These are phyloP conservation scores for Kuraishia floccosa DNA, from an alignment of 805 yeast species.

Conservation along the genomic window DNA sequence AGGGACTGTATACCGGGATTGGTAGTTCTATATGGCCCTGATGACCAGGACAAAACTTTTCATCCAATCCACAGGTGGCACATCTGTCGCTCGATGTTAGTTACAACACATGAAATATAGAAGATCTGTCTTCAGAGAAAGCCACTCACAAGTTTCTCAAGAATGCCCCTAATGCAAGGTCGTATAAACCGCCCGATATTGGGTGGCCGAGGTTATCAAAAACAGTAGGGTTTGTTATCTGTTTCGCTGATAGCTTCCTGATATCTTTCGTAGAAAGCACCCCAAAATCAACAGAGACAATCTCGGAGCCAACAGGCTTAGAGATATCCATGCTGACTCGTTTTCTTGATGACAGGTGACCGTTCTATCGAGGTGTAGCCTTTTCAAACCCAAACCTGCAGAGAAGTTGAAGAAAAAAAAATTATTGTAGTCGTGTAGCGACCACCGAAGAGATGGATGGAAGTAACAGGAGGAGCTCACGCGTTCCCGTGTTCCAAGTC, in stretches of 20 bases:
- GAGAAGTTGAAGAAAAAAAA: too few species aligned
- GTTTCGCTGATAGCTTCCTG: slow-evolving; percentile 82
- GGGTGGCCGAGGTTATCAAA: slow-evolving; percentile 96
- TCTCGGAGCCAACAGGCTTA: slow-evolving; percentile 92
- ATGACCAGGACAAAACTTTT: slow-evolving; percentile 93
- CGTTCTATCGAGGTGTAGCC: too few species aligned
- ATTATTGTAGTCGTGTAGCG: too few species aligned
- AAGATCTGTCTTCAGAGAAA: neutral
- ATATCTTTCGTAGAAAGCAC: slow-evolving; percentile 75
- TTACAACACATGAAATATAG: slow-evolving; percentile 2
- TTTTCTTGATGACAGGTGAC: too few species aligned
- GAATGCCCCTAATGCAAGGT: slow-evolving; percentile 92
- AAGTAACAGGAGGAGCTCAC: too few species aligned
- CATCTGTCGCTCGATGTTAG: slow-evolving; percentile 27
- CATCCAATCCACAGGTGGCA: slow-evolving; percentile 93
- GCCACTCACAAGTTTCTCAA: slow-evolving; percentile 48
- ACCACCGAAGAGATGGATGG: too few species aligned
- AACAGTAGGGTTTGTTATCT: slow-evolving; percentile 91
- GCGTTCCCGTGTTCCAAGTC: too few species aligned
- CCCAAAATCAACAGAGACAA: slow-evolving; percentile 85
- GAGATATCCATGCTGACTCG: slow-evolving; percentile 94
- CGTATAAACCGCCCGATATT: slow-evolving; percentile 86
- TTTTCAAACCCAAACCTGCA: too few species aligned
- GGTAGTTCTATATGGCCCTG: slow-evolving; percentile 97
- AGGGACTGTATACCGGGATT: slow-evolving; percentile 88